Percentiles rank a stretch among this genome's conserved stretches.
Conservation (phyloP, 2,329 filamentous ascomycete genomes). For the Thelonectria rubi region DNA sequence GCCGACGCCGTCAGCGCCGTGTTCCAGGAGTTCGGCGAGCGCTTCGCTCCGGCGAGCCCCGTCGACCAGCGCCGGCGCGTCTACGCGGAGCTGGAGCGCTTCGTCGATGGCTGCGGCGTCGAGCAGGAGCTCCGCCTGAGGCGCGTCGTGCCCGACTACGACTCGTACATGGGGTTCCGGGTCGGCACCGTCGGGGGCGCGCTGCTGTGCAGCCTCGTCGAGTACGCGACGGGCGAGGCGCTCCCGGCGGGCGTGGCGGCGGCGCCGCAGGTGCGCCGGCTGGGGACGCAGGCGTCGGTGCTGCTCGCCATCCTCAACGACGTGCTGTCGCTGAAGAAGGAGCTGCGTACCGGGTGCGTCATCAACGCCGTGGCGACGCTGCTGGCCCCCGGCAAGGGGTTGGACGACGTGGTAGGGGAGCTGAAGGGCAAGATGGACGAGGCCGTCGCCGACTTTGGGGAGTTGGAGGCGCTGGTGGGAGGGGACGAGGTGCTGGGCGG, state of each 20-base stretch:
- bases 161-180: conserved; percentile 44
- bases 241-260: conserved; percentile 22
- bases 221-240: conserved; percentile 33
- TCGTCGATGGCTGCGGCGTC: conserved; percentile 38
- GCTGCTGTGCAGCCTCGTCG: conserved; percentile 41
- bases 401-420: conserved; percentile 39
- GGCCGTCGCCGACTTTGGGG: conserved; percentile 35
- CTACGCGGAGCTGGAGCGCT: conserved; percentile 37
- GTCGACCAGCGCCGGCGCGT: conserved; percentile 32
- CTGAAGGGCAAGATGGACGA: conserved; percentile 34
- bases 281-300: conserved; percentile 41
- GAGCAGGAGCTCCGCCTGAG: conserved; percentile 43
- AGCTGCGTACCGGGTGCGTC: conserved; percentile 40
- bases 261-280: conserved; percentile 15
- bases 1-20: conserved; percentile 38
- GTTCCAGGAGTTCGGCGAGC: conserved; percentile 37
- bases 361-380: conserved; percentile 45
- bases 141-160: conserved; percentile 37
- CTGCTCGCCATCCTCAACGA: conserved; percentile 45
- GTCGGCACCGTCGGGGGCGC: conserved; percentile 41
- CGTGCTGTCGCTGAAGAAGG: conserved; percentile 46
- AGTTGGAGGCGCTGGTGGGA: conserved; percentile 20
- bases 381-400: conserved; percentile 31
- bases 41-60: conserved; percentile 16
- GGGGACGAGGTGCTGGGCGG: conserved; percentile 23